Conservation (phyloP, 2,329 filamentous ascomycete genomes). For the Penicillium sclerotiorum region DNA sequence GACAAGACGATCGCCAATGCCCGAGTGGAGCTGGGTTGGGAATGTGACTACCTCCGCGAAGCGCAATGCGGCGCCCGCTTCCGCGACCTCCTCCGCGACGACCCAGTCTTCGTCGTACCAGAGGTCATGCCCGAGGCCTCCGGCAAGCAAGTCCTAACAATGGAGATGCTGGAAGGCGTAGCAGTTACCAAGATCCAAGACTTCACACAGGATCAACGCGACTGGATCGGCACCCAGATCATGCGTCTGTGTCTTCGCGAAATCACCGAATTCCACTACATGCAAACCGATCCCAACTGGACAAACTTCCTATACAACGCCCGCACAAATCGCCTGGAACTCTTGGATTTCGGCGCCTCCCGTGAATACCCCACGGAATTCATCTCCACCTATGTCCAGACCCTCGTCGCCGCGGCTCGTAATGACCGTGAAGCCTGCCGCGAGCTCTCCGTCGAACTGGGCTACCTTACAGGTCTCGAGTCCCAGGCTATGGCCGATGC, state of each 20-base stretch:
- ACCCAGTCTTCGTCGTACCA: slow-evolving; percentile 79
- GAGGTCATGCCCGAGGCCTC: slow-evolving; percentile 76
- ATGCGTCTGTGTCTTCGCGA: slow-evolving; percentile 89
- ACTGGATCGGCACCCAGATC: slow-evolving; percentile 96
- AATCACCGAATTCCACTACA: slow-evolving; percentile 92
- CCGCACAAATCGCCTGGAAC: slow-evolving; percentile 70
- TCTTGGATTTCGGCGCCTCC: slow-evolving; percentile 93
- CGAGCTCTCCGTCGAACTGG: slow-evolving; percentile 72
- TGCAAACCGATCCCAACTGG: slow-evolving; percentile 99
- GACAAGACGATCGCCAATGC: slow-evolving; percentile 98
- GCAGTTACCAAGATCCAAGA: slow-evolving; percentile 78
- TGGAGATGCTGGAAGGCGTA: slow-evolving; percentile 85
- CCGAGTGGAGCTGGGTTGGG: slow-evolving; percentile 88
- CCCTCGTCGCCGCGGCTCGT: slow-evolving; percentile 77
- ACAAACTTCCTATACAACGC: slow-evolving; percentile 96
- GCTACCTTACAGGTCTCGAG: slow-evolving; percentile 91
- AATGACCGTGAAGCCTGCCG: slow-evolving; percentile 67
- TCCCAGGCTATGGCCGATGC: slow-evolving; percentile 84
- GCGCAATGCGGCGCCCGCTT: slow-evolving; percentile 79
- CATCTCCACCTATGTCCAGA: slow-evolving; percentile 74
- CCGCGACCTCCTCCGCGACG: slow-evolving; percentile 72
- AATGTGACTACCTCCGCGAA: slow-evolving; percentile 93
- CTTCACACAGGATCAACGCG: slow-evolving; percentile 79
- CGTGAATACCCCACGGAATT: slow-evolving; percentile 82
- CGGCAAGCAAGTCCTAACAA: slow-evolving; percentile 84